Conservation (phyloP, 805 yeast genomes). For the Ogataea parapolymorpha region DNA sequence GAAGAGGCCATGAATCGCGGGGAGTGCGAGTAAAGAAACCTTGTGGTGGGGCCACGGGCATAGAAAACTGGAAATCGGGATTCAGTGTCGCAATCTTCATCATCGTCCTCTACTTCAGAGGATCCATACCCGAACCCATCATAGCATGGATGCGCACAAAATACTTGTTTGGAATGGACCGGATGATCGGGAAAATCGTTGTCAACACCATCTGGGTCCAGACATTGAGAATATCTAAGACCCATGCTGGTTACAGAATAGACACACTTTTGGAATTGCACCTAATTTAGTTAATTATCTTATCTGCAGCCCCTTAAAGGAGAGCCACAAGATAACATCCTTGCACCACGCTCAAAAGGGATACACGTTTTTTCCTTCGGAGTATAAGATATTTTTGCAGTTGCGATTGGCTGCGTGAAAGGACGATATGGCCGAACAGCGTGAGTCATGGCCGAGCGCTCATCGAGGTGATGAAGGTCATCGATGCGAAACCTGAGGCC, state of each 20-base stretch:
- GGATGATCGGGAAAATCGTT: slow-evolving; percentile 13
- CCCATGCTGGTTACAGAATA: slow-evolving; percentile 37
- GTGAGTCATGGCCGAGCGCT: neutral
- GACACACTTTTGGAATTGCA: slow-evolving; percentile 2
- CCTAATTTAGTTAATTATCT: slow-evolving; percentile 1
- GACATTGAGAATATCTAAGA: slow-evolving; percentile 41
- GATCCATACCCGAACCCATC: slow-evolving; percentile 9
- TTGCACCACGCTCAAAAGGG: neutral
- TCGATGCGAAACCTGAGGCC: neutral
- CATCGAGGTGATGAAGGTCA: neutral
- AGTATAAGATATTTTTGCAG: neutral
- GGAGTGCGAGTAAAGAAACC: slow-evolving; percentile 10
- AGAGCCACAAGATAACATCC: slow-evolving; percentile 1
- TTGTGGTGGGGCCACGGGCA: slow-evolving; percentile 7
- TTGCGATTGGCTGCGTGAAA: slow-evolving; percentile 3
- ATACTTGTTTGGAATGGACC: slow-evolving; percentile 9
- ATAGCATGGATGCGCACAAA: slow-evolving; percentile 13
- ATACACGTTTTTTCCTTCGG: neutral
- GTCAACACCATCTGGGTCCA: slow-evolving; percentile 31
- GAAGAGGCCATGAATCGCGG: slow-evolving; percentile 4
- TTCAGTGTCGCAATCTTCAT: slow-evolving; percentile 13
- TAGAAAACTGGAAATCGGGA: slow-evolving; percentile 12
- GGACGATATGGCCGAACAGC: slow-evolving; percentile 8
- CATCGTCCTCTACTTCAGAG: slow-evolving; percentile 16
- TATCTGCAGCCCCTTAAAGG: slow-evolving; percentile 3